Evolutionary conservation across 768 basidiomycete species (phyloP), one percentile per base, ranked within the genome.

Genomic region (Dacryopinax spathularia): DNA sequence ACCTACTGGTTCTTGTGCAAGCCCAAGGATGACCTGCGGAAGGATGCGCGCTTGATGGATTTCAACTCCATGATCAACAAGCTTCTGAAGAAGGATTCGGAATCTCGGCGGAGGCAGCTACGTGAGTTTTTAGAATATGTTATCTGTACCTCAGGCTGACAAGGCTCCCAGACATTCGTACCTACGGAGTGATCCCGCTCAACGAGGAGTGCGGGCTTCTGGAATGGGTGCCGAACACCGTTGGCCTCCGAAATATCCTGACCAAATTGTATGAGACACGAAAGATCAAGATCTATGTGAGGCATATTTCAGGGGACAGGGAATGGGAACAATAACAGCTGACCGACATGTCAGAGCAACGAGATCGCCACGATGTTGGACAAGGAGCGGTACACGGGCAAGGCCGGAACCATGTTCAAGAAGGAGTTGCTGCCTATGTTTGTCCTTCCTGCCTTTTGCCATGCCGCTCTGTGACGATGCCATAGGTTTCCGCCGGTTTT

Each of bases 41-140:
- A 99, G 77, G 96, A 99, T 70, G 94, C 93, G 0, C 82, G 96
- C 4, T 74, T 99, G 62, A 98, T 98, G 95, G 96, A 98, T 71
- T 91, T 98, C 75, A 94, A 97, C 70, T 83, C 89, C 2, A 93
- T 99, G 74, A 93, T 99, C 75, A 98, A 97, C 75, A 97, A 95
- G 72, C 75, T 98, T 6, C 79, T 99, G 62, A 95, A 94, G 72
- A 84, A 89, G 4, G 91, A 94, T 69, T 91, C 93, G 0, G 94
- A 97, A 65, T 91, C 95, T 29, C 84, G 96, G 68, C 79, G 89
- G 65, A 80, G 96, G 33, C 89, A 92, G 64, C 83, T 99, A 39
- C 86, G 95, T 95, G 72, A 67, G 90, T 80, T 29, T 6, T 3
- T 3, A 4, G 13, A 3, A 0, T 48, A 20, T 1, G 2, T 48